Evolutionary conservation across 1,284 basidiomycete species (phyloP).

Genomic region (Microbotryomycetes sp.): DNA sequence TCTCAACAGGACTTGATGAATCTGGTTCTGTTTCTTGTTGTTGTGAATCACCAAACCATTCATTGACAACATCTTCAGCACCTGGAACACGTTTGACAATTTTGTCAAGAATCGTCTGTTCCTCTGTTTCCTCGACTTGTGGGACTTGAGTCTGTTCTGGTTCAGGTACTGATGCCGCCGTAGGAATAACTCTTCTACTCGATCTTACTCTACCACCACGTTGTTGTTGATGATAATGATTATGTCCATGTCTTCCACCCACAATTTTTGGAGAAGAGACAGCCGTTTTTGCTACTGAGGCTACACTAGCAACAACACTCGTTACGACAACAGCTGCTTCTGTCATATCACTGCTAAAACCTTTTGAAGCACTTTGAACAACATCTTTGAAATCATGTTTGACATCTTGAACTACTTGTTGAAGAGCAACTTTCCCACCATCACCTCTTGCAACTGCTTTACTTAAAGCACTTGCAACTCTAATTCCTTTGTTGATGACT

Average conservation of each 20-base stretch:
- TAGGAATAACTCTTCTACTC: not conserved
- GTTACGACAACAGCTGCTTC: slow-evolving; percentile 1
- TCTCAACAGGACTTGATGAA: not conserved
- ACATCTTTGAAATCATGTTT: not conserved
- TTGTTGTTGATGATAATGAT: not conserved
- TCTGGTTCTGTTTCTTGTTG: not conserved
- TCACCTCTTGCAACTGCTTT: not conserved
- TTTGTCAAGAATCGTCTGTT: not conserved
- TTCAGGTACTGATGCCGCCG: too few relatives aligned
- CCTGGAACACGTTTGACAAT: not conserved
- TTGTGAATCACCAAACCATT: not conserved
- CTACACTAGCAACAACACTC: not conserved
- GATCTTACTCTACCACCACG: not conserved
- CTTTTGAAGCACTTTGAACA: not conserved
- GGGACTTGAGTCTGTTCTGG: not conserved
- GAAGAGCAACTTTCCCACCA: not conserved
- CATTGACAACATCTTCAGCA: not conserved
- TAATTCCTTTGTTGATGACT: slow-evolving; percentile 55
- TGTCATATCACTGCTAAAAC: not conserved
- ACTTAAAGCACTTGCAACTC: slow-evolving; percentile 8
- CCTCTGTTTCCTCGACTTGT: not conserved
- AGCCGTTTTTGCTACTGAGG: not conserved
- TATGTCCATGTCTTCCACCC: not conserved
- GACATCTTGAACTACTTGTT: not conserved
- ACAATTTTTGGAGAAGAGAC: not conserved